These are phyloP conservation scores for Alternaria sp. DNA, from an alignment of 2,329 filamentous ascomycete genomes.

Conservation along the genomic window DNA sequence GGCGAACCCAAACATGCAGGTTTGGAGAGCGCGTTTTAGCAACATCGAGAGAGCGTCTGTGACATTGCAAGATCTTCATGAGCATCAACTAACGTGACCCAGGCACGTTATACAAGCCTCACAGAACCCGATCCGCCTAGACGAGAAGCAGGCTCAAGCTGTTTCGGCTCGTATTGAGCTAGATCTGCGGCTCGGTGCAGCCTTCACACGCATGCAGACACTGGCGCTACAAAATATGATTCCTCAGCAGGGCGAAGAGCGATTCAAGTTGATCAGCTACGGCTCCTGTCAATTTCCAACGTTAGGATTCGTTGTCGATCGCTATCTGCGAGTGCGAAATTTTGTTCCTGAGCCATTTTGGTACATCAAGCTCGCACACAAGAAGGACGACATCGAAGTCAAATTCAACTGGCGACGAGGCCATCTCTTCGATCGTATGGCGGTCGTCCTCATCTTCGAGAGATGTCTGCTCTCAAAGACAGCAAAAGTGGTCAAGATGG, in stretches of 20 bases:
- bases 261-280: slow-evolving; percentile 75
- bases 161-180: slow-evolving; percentile 90
- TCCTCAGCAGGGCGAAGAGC: slow-evolving; percentile 64
- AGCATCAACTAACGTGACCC: slow-evolving; percentile 2
- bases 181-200: slow-evolving; percentile 87
- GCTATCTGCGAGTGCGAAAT: slow-evolving; percentile 91
- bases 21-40: slow-evolving; percentile 90
- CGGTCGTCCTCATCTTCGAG: slow-evolving; percentile 83
- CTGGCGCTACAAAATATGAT: slow-evolving; percentile 76
- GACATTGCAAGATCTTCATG: neutral
- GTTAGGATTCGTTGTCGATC: slow-evolving; percentile 93
- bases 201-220: slow-evolving; percentile 89
- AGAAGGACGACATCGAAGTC: slow-evolving; percentile 77
- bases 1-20: slow-evolving; percentile 74
- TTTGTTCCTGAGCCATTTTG: slow-evolving; percentile 94
- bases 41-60: slow-evolving; percentile 89
- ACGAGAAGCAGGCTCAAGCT: slow-evolving; percentile 85
- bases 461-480: slow-evolving; percentile 77
- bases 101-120: slow-evolving; percentile 90
- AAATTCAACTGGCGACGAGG: slow-evolving; percentile 83
- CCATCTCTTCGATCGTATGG: slow-evolving; percentile 86
- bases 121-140: slow-evolving; percentile 75
- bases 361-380: slow-evolving; percentile 85
- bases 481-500: slow-evolving; percentile 82
- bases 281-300: slow-evolving; percentile 98